Conservation (phyloP, 805 yeast genomes). For the Pichia sporocuriosa region DNA sequence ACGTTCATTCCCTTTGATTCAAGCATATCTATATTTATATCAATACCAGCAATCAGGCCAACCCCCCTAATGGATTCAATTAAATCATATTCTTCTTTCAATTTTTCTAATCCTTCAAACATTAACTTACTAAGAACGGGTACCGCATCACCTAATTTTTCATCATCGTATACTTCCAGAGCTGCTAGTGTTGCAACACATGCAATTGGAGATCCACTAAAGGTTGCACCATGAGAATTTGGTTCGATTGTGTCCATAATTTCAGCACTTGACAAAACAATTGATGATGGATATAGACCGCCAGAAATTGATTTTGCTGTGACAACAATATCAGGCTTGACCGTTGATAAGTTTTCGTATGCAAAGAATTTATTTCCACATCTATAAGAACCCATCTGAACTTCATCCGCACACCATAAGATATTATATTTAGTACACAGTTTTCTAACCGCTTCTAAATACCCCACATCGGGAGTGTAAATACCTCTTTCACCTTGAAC, state of each 20-base stretch:
- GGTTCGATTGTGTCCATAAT: slow-evolving; percentile 24
- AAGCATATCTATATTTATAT: slow-evolving; percentile 16
- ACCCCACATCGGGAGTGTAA: slow-evolving; percentile 30
- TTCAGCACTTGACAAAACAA: slow-evolving; percentile 19
- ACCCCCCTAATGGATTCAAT: slow-evolving; percentile 21
- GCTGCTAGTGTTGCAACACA: slow-evolving; percentile 25
- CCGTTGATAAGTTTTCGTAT: slow-evolving; percentile 27
- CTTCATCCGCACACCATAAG: slow-evolving; percentile 32
- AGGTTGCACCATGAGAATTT: slow-evolving; percentile 26
- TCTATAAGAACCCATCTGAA: slow-evolving; percentile 33
- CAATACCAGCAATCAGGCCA: slow-evolving; percentile 23
- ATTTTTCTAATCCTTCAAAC: slow-evolving; percentile 16
- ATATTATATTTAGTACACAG: slow-evolving; percentile 28
- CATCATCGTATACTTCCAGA: slow-evolving; percentile 23
- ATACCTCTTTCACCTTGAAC: slow-evolving; percentile 38
- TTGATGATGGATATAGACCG: slow-evolving; percentile 23
- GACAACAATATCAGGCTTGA: slow-evolving; percentile 24
- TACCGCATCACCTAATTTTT: slow-evolving; percentile 20
- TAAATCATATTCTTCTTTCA: slow-evolving; percentile 15
- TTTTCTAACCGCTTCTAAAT: slow-evolving; percentile 26
- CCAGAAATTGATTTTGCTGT: slow-evolving; percentile 27
- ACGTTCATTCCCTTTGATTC: slow-evolving; percentile 12
- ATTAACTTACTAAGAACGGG: slow-evolving; percentile 17
- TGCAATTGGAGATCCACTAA: slow-evolving; percentile 24
- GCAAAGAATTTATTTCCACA: slow-evolving; percentile 32